Base-by-base conservation (phyloP, 2,329 filamentous ascomycete genomes). In the Lecanicillium sp. region DNA sequence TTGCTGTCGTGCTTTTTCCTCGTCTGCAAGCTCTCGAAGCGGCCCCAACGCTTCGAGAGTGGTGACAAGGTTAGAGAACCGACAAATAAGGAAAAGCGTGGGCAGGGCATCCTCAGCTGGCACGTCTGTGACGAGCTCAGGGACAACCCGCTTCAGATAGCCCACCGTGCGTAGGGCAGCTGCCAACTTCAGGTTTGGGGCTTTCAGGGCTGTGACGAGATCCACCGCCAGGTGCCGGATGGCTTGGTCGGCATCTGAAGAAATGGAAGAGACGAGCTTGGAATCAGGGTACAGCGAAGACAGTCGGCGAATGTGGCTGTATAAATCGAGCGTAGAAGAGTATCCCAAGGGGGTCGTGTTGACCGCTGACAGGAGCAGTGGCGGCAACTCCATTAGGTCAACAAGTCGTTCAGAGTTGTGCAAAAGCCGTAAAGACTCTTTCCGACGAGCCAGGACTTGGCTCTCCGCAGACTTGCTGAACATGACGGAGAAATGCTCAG, bases 151-250 rank as follows among this genome's bases (percentile, higher is more conserved):
- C 31, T 90, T 81, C 32, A 98, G 70, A 85, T 88, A 96, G 43
- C 88, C 87, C 35, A 96, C 81, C 2, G 87, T 95, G 37, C 94
- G 79, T 65, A 98, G 84, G 1, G 88, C 89, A 11, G 84, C 83
- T 17, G 92, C 89, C 4, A 98, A 74, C 60, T 96, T 94, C 36
- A 98, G 72, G 15, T 78, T 78, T 3, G 86, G 86, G 0, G 77
- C 72, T 47, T 87, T 84, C 18, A 98, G 72, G 9, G 82, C 81
- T 9, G 72, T 67, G 41, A 98, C 82, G 4, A 98, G 75, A 50
- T 92, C 88, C 8, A 81, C 79, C 1, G 87, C 87, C 77, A 97
- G 87, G 41, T 84, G 80, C 51, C 85, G 84, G 74, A 97, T 94
- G 28, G 87, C 86, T 38, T 79, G 79, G 50, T 95, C 87, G 9